Evolutionary conservation across 352 stramenopile genomes (phyloP).

Genomic region (Globisporangium splendens): DNA sequence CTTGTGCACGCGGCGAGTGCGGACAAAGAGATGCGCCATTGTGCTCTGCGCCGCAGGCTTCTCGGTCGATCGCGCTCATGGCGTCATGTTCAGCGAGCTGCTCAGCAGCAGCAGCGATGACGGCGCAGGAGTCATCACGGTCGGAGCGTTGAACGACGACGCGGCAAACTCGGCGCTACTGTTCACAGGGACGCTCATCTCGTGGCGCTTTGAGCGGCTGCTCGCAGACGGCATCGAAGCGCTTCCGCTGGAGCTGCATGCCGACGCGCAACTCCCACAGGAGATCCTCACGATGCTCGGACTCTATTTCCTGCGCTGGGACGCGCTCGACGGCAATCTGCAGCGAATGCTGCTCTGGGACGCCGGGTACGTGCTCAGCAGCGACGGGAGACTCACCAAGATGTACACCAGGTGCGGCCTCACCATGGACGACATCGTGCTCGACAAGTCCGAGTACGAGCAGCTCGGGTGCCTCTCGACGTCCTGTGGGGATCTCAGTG

Average conservation of each 20-base stretch:
- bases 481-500: not conserved
- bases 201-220: constrained; percentile 25
- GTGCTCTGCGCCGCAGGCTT: no score
- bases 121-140: not conserved
- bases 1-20: no score
- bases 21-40: no score
- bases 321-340: constrained; percentile 34
- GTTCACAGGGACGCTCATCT: constrained; percentile 19
- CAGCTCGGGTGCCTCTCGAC: constrained; percentile 26
- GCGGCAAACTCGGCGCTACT: not conserved
- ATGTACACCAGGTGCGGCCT: constrained; percentile 35
- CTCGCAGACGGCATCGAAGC: constrained; percentile 25
- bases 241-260: constrained; percentile 21
- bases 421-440: constrained; percentile 40
- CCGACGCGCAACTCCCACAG: not conserved
- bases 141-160: not conserved
- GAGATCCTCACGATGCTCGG: constrained; percentile 17
- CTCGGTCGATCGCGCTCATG: no score
- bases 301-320: constrained; percentile 33
- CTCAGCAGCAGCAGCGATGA: not conserved
- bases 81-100: no score
- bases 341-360: constrained; percentile 63
- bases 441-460: constrained; percentile 24
- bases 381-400: constrained; percentile 6
- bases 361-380: constrained; percentile 31